Conservation (phyloP, 441 rosid genomes). For the Brassica balearica region DNA sequence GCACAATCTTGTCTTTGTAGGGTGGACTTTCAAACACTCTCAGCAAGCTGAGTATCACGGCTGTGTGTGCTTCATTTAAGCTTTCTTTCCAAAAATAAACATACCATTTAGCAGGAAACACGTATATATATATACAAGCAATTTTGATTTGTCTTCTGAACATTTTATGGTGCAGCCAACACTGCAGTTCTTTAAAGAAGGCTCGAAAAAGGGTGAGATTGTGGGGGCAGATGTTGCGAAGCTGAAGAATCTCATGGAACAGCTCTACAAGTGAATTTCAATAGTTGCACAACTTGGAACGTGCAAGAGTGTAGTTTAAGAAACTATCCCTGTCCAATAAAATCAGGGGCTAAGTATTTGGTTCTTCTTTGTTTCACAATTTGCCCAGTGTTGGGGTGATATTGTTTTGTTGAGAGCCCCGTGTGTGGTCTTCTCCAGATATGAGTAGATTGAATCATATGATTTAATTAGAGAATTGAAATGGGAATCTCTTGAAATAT, state of each 20-base stretch:
- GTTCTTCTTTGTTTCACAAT: too few relatives aligned
- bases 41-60: slow-evolving; percentile 47
- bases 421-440: too few relatives aligned
- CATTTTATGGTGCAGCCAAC: slow-evolving; percentile 66
- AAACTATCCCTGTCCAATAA: neutral
- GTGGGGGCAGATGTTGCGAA: slow-evolving; percentile 68
- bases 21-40: slow-evolving; percentile 53
- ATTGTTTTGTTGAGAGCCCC: too few relatives aligned
- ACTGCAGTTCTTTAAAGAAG: slow-evolving; percentile 64
- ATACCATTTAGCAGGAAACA: neutral
- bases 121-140: neutral
- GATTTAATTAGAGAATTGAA: too few relatives aligned
- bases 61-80: slow-evolving; percentile 61
- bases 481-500: too few relatives aligned
- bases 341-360: neutral
- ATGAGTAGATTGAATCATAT: too few relatives aligned
- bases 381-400: too few relatives aligned
- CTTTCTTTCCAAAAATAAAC: neutral
- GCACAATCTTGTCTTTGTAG: slow-evolving; percentile 47
- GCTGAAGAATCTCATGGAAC: slow-evolving; percentile 63
- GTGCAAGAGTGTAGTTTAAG: slow-evolving; percentile 6
- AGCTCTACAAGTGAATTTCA: slow-evolving; percentile 58
- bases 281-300: neutral
- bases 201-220: slow-evolving; percentile 64
- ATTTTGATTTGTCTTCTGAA: slow-evolving; percentile 11